Evolutionary conservation across 2,329 filamentous ascomycete species (phyloP), one percentile per base, ranked within the genome.

Genomic region (Diplocarpon rosae): DNA sequence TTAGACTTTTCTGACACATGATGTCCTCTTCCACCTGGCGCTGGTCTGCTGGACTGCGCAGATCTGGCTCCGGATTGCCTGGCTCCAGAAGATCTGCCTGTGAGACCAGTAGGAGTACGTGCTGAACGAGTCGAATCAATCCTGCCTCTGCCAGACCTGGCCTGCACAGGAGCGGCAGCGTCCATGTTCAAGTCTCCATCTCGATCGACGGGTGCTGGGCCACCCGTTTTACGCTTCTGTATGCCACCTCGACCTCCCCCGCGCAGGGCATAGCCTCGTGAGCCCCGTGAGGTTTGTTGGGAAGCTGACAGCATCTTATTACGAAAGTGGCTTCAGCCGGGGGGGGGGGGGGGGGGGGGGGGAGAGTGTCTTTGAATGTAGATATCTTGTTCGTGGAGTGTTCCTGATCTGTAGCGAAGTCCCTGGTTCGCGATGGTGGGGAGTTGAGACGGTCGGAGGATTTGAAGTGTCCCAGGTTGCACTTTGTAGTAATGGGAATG

Each of bases 171-270:
- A 39, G 58, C 52, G 42, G 58, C 60, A 28, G 65, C 62, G 56
- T 71, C 74, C 76, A 80, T 81, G 36, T 70, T 65, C 48, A 80
- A 59, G 59, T 81, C 77, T 29, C 77, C 77, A 66, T 81, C 77
- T 55, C 69, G 70, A 58, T 80, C 76, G 42, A 71, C 62, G 46
- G 69, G 59, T 20, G 32, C 27, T 34, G 58, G 52, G 15, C 63
- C 56, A 39, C 58, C 60, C 14, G 42, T 35, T 42, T 63, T 63
- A 48, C 68, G 66, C 63, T 75, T 75, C 50, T 69, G 65, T 43
- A 75, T 72, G 30, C 71, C 71, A 43, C 71, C 70, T 48, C 70
- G 65, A 40, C 50, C 46, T 43, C 49, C 36, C n/a, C 54, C 53
- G 46, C 53, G 54, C 48, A 54, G 46, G 24, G 56, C 49, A 5